Conservation (phyloP, 257 asterid species). For the Solanum etuberosum region DNA sequence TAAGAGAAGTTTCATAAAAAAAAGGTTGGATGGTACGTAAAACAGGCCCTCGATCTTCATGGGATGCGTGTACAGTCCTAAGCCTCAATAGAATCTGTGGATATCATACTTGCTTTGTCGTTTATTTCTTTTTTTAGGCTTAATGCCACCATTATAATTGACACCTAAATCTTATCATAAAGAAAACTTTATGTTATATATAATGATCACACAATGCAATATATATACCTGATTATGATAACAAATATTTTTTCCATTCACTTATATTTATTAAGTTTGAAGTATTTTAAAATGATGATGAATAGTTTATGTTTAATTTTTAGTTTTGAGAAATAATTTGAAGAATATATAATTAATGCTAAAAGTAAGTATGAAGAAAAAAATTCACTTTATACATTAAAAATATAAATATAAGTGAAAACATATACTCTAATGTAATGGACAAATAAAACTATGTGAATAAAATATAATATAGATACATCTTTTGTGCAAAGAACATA, state of each 20-base stretch:
- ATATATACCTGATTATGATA: neutral
- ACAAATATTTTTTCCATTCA: neutral
- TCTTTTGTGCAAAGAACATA: neutral
- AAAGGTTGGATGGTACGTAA: neutral
- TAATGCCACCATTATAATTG: neutral
- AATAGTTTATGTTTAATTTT: neutral
- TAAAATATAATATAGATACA: neutral
- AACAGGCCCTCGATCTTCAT: neutral
- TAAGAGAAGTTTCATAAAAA: neutral
- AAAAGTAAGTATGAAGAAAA: too few relatives aligned
- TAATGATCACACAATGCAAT: neutral
- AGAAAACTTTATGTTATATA: too few relatives aligned
- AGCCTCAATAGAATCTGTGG: neutral
- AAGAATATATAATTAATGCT: too few relatives aligned
- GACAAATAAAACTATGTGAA: neutral
- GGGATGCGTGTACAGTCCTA: neutral
- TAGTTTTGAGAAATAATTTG: too few relatives aligned
- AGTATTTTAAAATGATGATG: neutral
- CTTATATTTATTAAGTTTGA: neutral
- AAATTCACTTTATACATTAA: too few relatives aligned
- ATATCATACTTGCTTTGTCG: neutral
- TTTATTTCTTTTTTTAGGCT: neutral
- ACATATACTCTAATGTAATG: neutral
- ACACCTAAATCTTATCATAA: neutral
- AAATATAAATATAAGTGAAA: neutral